phyloP scores from a whole-genome alignment of 108 stramenopile species.

The Halocafeteria seosinensis region DNA sequence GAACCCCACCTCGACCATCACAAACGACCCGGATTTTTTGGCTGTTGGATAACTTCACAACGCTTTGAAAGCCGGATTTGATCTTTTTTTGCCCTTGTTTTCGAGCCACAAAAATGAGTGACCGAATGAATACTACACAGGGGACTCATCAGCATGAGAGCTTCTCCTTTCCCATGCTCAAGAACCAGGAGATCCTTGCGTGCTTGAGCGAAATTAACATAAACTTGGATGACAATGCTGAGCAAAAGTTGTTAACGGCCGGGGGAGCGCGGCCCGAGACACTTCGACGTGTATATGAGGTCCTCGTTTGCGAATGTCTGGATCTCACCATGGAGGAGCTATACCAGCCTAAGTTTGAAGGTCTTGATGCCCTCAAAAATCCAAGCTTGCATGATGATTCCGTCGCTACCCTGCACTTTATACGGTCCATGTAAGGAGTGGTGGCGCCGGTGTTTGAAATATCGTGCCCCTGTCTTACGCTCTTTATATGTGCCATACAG shows the following conservation, averaged over 20 bases:
- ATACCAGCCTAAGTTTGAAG: neutral
- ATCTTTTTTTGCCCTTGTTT: too few relatives aligned
- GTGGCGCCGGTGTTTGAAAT: neutral
- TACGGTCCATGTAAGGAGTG: slow-evolving; percentile 20
- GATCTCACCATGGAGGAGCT: slow-evolving; percentile 8
- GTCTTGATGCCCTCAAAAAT: slow-evolving; percentile 17
- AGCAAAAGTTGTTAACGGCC: too few relatives aligned
- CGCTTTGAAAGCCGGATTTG: too few relatives aligned
- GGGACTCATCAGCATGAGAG: slow-evolving; percentile 1
- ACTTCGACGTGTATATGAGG: neutral
- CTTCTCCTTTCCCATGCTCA: slow-evolving; percentile 54
- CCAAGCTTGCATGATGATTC: slow-evolving; percentile 66
- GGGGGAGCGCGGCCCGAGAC: slow-evolving; percentile 20
- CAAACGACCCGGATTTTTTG: too few relatives aligned
- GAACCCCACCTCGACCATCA: too few relatives aligned
- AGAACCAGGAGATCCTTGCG: slow-evolving; percentile 54
- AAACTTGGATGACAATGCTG: slow-evolving; percentile 49
- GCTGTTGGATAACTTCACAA: too few relatives aligned
- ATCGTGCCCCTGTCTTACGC: neutral
- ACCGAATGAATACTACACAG: too few relatives aligned
- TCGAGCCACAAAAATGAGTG: too few relatives aligned
- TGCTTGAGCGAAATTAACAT: slow-evolving; percentile 59
- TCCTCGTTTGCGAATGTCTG: neutral
- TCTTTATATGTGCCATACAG: too few relatives aligned
- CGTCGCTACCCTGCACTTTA: slow-evolving; percentile 59